phyloP scores from a whole-genome alignment of 2,329 filamentous ascomycete species.

The Pyrenophora seminiperda region DNA sequence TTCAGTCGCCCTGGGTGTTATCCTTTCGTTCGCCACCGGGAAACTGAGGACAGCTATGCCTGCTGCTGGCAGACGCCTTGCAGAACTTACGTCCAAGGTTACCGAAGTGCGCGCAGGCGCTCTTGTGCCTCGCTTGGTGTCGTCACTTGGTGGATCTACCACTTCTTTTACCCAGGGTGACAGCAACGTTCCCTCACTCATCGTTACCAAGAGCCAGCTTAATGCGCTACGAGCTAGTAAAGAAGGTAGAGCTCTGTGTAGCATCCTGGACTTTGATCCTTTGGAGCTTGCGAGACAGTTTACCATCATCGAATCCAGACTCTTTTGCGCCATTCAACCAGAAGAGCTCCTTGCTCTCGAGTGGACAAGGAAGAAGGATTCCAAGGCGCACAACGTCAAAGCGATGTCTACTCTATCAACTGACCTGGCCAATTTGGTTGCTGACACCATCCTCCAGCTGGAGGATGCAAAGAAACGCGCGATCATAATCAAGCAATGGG shows the following conservation, averaged over 20 bases:
- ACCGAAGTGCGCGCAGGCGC: slow-evolving; percentile 69
- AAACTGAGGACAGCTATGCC: slow-evolving; percentile 73
- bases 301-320: slow-evolving; percentile 86
- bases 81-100: slow-evolving; percentile 80
- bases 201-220: slow-evolving; percentile 77
- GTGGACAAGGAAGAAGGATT: slow-evolving; percentile 88
- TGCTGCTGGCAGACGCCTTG: slow-evolving; percentile 76
- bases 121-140: slow-evolving; percentile 80
- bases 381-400: slow-evolving; percentile 84
- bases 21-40: slow-evolving; percentile 78
- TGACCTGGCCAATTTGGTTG: slow-evolving; percentile 88
- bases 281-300: slow-evolving; percentile 90
- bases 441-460: slow-evolving; percentile 85
- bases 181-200: slow-evolving; percentile 70
- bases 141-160: slow-evolving; percentile 79
- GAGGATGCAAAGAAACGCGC: slow-evolving; percentile 94
- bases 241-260: slow-evolving; percentile 69
- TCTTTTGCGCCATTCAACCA: slow-evolving; percentile 90
- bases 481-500: slow-evolving; percentile 93
- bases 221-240: slow-evolving; percentile 75
- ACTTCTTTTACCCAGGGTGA: slow-evolving; percentile 73
- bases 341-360: slow-evolving; percentile 90
- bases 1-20: slow-evolving; percentile 72
- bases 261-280: slow-evolving; percentile 87
- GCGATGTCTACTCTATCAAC: slow-evolving; percentile 93